These are phyloP conservation scores for Anthracocystis walkeri DNA, from an alignment of 1,284 basidiomycete genomes.

Conservation along the genomic window DNA sequence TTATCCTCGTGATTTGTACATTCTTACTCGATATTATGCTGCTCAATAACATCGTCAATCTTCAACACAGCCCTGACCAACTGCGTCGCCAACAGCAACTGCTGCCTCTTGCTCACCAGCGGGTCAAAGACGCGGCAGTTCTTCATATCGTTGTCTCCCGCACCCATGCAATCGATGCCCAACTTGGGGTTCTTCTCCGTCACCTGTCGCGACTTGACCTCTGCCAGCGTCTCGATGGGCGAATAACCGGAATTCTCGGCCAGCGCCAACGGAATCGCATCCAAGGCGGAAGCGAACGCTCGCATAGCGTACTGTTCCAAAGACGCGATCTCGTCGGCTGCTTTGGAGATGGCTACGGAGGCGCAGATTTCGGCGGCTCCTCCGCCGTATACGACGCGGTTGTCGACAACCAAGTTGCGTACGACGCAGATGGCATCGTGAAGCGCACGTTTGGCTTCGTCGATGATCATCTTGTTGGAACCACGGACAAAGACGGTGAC, in stretches of 20 bases:
- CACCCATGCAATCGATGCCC: conserved; percentile 92
- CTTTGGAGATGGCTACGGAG: conserved; percentile 89
- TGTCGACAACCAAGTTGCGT: conserved; percentile 92
- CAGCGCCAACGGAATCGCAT: conserved; percentile 90
- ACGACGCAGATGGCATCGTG: conserved; percentile 98
- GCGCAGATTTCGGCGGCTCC: conserved; percentile 97
- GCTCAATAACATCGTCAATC: conserved; percentile 69
- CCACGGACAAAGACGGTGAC: conserved; percentile 98
- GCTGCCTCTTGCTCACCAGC: conserved; percentile 95
- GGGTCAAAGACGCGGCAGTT: conserved; percentile 97
- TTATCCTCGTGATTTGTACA: neutral
- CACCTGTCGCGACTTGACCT: conserved; percentile 93
- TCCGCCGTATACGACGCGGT: conserved; percentile 96
- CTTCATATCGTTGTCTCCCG: conserved; percentile 86
- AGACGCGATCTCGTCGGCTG: conserved; percentile 92
- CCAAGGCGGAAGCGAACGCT: conserved; percentile 92
- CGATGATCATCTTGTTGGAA: conserved; percentile 97
- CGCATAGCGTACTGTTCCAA: conserved; percentile 99
- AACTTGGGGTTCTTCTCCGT: conserved; percentile 85
- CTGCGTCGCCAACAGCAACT: conserved; percentile 96
- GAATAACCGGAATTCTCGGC: conserved; percentile 97
- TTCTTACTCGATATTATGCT: conserved; percentile 58
- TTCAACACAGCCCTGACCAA: conserved; percentile 73
- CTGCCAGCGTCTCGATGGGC: conserved; percentile 94
- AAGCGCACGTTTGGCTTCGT: conserved; percentile 95